These are phyloP conservation scores for Vitis hybrid DNA, from an alignment of 177 flowering plant genomes.

Conservation along the genomic window DNA sequence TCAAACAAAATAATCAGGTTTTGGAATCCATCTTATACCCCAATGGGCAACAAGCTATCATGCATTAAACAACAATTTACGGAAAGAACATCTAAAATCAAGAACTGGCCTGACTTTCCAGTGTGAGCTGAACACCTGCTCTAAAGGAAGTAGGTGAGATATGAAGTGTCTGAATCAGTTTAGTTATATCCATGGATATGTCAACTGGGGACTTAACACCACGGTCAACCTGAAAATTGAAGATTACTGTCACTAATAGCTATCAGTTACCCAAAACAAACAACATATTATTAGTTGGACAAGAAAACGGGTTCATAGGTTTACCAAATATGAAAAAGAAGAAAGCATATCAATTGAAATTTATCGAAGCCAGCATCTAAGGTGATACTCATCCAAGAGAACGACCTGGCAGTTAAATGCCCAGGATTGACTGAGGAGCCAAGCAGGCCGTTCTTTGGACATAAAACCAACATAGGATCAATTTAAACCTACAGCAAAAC, in stretches of 20 bases:
- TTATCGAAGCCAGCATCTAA: neutral
- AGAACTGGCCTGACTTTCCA: slow-evolving; percentile 20
- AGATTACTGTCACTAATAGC: neutral
- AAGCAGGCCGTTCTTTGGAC: neutral
- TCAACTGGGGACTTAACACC: slow-evolving; percentile 89
- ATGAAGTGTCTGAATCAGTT: slow-evolving; percentile 46
- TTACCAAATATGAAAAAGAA: no score
- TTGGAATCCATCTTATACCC: no score
- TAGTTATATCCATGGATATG: slow-evolving; percentile 86
- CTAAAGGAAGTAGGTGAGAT: slow-evolving; percentile 51
- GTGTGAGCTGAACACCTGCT: slow-evolving; percentile 72
- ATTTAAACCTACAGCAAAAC: neutral
- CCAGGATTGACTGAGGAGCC: neutral
- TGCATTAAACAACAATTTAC: neutral
- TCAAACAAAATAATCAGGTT: neutral
- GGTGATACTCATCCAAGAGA: neutral
- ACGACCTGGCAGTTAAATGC: neutral
- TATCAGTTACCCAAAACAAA: neutral
- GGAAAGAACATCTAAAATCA: neutral
- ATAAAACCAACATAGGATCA: neutral
- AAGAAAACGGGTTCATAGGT: no score
- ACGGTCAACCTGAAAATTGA: slow-evolving; percentile 62
- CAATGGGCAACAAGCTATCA: no score
- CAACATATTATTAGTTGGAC: neutral
- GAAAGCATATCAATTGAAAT: no score